Conservation (phyloP, 2,329 filamentous ascomycete species). For the Pseudogymnoascus sp. region DNA sequence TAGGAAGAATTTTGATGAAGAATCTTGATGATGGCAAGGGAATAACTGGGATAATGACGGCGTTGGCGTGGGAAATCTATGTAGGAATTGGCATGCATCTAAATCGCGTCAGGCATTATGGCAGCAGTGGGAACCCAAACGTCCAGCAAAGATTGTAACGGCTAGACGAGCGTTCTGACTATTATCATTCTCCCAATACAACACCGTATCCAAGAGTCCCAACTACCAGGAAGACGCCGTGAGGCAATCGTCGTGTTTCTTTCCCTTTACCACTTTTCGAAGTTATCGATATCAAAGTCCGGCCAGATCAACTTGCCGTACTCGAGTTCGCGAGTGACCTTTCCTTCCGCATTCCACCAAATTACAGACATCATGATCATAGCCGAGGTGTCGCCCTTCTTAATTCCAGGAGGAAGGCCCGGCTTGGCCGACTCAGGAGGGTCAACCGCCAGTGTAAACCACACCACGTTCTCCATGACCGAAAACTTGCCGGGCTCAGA, state of each 20-base stretch:
- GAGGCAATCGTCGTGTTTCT: not conserved
- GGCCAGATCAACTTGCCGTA: not conserved
- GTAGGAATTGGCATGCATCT: not conserved
- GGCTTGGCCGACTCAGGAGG: slow-evolving; percentile 2
- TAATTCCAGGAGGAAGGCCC: slow-evolving; percentile 9
- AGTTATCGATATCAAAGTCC: not conserved
- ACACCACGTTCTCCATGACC: slow-evolving; percentile 13
- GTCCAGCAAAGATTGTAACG: not conserved
- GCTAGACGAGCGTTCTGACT: not conserved
- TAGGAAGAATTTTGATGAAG: not conserved
- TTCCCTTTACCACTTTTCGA: not conserved
- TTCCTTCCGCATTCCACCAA: not conserved
- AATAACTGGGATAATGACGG: not conserved
- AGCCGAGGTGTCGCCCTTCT: slow-evolving; percentile 4
- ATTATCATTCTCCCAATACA: not conserved
- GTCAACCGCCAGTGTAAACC: slow-evolving; percentile 11
- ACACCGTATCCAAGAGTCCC: not conserved
- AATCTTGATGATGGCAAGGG: no score
- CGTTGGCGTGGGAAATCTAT: not conserved
- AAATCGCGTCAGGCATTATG: not conserved
- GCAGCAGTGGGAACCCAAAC: not conserved
- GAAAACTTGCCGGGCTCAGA: slow-evolving; percentile 10
- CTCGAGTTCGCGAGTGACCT: not conserved
- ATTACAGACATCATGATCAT: not conserved
- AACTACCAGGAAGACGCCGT: not conserved